phyloP scores from a whole-genome alignment of 2,329 filamentous ascomycete genomes.

The Ustulina deusta region DNA sequence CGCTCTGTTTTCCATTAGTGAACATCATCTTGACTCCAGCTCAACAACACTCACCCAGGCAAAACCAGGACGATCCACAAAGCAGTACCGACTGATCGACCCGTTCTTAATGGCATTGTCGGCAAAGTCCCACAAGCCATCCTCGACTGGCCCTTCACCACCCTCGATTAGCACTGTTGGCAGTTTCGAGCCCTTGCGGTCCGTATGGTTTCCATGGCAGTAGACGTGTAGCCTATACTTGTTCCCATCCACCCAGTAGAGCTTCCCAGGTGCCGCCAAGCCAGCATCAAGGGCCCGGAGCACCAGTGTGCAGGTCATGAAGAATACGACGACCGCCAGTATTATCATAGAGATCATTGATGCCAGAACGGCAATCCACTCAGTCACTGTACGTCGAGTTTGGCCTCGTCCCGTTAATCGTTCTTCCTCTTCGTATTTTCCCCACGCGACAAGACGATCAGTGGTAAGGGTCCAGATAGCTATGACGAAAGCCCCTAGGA shows the following conservation, averaged over 20 bases:
- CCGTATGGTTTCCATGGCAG: conserved; percentile 80
- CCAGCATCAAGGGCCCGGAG: conserved; percentile 84
- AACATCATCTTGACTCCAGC: not conserved
- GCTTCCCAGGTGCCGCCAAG: conserved; percentile 77
- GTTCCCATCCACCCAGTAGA: conserved; percentile 82
- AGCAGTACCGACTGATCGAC: conserved; percentile 90
- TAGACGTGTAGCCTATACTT: conserved; percentile 90
- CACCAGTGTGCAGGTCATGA: conserved; percentile 83
- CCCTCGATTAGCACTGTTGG: conserved; percentile 89
- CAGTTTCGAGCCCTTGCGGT: conserved; percentile 65
- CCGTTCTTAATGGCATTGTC: conserved; percentile 81
- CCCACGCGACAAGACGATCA: conserved; percentile 88
- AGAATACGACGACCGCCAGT: conserved; percentile 74
- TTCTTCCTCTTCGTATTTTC: conserved; percentile 92
- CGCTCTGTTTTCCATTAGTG: conserved; percentile 60
- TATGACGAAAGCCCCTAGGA: conserved; percentile 77
- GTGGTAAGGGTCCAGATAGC: conserved; percentile 82
- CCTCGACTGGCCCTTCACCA: conserved; percentile 82
- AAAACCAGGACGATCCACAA: conserved; percentile 91
- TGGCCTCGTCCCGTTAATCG: conserved; percentile 90
- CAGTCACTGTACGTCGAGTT: conserved; percentile 80
- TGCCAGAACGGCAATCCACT: conserved; percentile 85
- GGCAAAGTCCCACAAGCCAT: conserved; percentile 83
- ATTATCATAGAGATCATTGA: conserved; percentile 78
- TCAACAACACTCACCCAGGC: conserved; percentile 69